phyloP scores from a whole-genome alignment of 306 rosid genomes.

The Dryas alaskensis region DNA sequence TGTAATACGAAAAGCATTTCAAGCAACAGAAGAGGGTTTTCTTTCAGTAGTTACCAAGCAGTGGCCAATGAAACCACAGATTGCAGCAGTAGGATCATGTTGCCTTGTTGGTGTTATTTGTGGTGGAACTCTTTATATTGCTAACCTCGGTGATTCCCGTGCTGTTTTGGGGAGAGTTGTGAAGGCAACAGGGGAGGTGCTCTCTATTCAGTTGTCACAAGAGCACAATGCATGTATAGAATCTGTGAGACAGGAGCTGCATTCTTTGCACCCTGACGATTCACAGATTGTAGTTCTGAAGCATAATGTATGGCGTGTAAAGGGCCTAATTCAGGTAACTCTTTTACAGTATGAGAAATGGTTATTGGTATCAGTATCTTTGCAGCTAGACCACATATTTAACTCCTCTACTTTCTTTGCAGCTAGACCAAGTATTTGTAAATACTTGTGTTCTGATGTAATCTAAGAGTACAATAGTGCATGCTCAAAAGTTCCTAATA shows the following conservation, averaged over 20 bases:
- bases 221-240: constrained; percentile 81
- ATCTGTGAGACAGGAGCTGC: constrained; percentile 81
- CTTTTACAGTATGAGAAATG: neutral
- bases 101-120: constrained; percentile 83
- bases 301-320: constrained; percentile 94
- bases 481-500: neutral
- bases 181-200: constrained; percentile 77
- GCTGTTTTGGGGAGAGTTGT: constrained; percentile 85
- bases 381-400: neutral
- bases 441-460: neutral
- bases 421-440: neutral
- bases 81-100: constrained; percentile 94
- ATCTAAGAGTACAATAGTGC: neutral
- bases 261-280: constrained; percentile 80
- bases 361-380: constrained; percentile 9
- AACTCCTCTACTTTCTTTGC: constrained; percentile 6
- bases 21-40: constrained; percentile 92
- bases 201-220: constrained; percentile 63
- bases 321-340: constrained; percentile 79
- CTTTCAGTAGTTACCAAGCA: constrained; percentile 61
- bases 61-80: constrained; percentile 68
- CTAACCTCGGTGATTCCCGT: constrained; percentile 87
- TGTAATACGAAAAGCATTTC: constrained; percentile 80
- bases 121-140: constrained; percentile 65
- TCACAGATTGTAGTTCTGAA: constrained; percentile 72